Evolutionary conservation across 2,329 filamentous ascomycete species (phyloP).

Genomic region (Ilyonectria destructans): DNA sequence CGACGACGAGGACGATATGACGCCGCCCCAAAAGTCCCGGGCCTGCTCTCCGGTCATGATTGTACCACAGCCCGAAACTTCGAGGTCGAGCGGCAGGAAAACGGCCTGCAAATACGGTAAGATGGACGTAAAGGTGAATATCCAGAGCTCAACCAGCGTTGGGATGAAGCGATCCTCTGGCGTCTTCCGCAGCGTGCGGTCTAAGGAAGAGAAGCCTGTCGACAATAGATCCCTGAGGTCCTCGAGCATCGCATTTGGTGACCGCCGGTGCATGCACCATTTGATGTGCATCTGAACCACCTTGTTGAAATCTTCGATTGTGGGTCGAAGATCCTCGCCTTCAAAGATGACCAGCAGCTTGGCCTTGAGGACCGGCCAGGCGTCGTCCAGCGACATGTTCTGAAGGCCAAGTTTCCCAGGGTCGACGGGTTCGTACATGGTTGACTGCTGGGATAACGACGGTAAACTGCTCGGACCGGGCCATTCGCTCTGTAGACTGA

Average conservation of each 20-base stretch:
- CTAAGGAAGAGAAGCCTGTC: conserved; percentile 89
- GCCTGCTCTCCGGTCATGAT: conserved; percentile 86
- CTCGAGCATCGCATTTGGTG: conserved; percentile 80
- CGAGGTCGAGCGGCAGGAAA: conserved; percentile 92
- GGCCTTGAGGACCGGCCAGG: conserved; percentile 85
- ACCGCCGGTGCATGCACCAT: conserved; percentile 82
- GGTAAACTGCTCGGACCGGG: conserved; percentile 69
- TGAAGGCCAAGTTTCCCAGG: conserved; percentile 71
- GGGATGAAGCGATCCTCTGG: conserved; percentile 92
- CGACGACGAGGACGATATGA: conserved; percentile 62
- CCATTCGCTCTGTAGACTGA: conserved; percentile 64
- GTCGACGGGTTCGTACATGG: conserved; percentile 70
- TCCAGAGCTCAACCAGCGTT: conserved; percentile 93
- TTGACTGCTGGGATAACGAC: conserved; percentile 60
- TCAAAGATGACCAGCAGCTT: conserved; percentile 86
- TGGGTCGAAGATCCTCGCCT: conserved; percentile 84
- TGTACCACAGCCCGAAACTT: conserved; percentile 88
- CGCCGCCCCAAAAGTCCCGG: conserved; percentile 90
- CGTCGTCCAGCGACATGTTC: conserved; percentile 82
- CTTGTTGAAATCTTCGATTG: conserved; percentile 87
- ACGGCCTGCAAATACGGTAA: conserved; percentile 96
- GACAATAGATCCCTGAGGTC: conserved; percentile 82
- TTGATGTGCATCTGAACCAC: conserved; percentile 86
- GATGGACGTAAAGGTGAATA: conserved; percentile 91
- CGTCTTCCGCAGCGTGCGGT: conserved; percentile 84